These are phyloP conservation scores for Tulasnella sp. DNA, from an alignment of 768 basidiomycete genomes.

Conservation along the genomic window DNA sequence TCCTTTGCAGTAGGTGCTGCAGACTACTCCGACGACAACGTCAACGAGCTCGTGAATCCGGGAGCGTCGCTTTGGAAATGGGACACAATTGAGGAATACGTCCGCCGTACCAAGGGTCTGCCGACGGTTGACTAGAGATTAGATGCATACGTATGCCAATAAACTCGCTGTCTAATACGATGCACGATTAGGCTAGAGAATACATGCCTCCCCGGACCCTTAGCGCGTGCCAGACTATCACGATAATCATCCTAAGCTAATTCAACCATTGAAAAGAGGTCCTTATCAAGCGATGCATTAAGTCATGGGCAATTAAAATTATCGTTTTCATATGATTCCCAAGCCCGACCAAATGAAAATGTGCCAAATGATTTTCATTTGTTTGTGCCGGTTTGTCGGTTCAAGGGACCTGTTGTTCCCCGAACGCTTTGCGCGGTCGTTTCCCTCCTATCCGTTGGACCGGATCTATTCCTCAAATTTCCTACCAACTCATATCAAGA, in stretches of 20 bases:
- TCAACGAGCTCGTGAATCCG: conserved; percentile 17
- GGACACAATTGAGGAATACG: not conserved
- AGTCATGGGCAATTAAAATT: not conserved
- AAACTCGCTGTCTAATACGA: too few relatives aligned
- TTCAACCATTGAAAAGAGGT: not conserved
- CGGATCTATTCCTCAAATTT: not conserved
- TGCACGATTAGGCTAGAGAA: too few relatives aligned
- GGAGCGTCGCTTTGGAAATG: conserved; percentile 9
- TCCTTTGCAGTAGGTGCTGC: not conserved
- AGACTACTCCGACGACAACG: conserved; percentile 5
- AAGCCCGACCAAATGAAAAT: not conserved
- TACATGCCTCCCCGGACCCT: too few relatives aligned
- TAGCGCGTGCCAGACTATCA: not conserved
- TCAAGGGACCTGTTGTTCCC: not conserved
- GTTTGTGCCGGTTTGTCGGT: not conserved
- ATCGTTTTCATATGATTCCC: not conserved
- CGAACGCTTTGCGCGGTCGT: not conserved
- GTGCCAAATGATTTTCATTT: not conserved
- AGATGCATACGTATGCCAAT: not conserved
- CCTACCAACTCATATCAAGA: not conserved
- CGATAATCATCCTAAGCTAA: not conserved
- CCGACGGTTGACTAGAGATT: not conserved
- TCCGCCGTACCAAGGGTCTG: not conserved
- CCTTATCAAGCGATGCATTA: not conserved
- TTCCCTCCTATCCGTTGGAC: not conserved